Evolutionary conservation across 805 yeast species (phyloP).

Genomic region (Maudiozyma barnettii): DNA sequence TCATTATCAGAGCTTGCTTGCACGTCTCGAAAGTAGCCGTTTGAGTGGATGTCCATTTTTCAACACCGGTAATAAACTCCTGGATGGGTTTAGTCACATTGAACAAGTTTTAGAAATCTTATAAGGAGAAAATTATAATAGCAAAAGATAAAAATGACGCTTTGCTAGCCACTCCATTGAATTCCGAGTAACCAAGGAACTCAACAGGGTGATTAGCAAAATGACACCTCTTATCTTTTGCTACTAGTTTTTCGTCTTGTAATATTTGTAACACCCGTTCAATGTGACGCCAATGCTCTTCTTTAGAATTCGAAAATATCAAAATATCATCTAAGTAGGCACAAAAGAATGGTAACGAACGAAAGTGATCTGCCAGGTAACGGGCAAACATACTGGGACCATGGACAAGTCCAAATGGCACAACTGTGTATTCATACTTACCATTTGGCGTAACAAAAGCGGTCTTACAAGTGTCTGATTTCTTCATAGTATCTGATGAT

Average conservation of each 20-base stretch:
- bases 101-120: too few species aligned
- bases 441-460: slow-evolving; percentile 11
- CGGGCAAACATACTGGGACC: slow-evolving; percentile 14
- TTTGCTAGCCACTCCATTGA: slow-evolving; percentile 1
- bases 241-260: slow-evolving; percentile 5
- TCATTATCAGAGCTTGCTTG: neutral
- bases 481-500: slow-evolving; percentile 11
- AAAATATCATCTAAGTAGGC: slow-evolving; percentile 14
- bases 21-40: slow-evolving; percentile 1
- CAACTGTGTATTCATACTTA: slow-evolving; percentile 10
- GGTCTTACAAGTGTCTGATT: slow-evolving; percentile 6
- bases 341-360: slow-evolving; percentile 6
- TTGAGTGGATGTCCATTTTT: slow-evolving; percentile 3
- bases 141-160: slow-evolving; percentile 11
- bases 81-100: slow-evolving; percentile 7
- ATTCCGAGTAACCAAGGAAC: slow-evolving; percentile 9
- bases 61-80: neutral
- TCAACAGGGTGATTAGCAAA: slow-evolving; percentile 7
- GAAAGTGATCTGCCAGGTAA: slow-evolving; percentile 14
- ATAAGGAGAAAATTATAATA: slow-evolving; percentile 10
- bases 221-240: slow-evolving; percentile 9
- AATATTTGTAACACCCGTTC: slow-evolving; percentile 6
- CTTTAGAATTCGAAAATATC: slow-evolving; percentile 2
- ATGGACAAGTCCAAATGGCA: slow-evolving; percentile 14
- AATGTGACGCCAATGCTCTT: slow-evolving; percentile 11